These are phyloP conservation scores for Neonothopanus nambi DNA, from an alignment of 1,284 basidiomycete species.

Conservation along the genomic window DNA sequence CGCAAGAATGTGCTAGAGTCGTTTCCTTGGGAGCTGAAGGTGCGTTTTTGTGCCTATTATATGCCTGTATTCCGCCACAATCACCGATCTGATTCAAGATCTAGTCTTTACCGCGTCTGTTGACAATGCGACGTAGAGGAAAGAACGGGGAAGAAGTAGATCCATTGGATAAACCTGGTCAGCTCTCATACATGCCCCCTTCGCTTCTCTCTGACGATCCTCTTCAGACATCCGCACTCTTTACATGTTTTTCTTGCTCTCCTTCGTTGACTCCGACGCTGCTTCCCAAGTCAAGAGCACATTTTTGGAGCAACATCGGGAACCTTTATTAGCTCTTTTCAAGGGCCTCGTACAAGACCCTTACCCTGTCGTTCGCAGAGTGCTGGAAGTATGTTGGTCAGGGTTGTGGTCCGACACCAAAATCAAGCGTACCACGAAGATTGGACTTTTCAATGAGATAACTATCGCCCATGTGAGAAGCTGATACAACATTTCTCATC, in stretches of 20 bases:
- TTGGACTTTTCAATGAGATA: constrained; percentile 64
- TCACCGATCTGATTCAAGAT: constrained; percentile 9
- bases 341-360: constrained; percentile 67
- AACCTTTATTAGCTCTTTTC: constrained; percentile 63
- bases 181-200: constrained; percentile 17
- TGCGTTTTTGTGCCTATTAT: constrained; percentile 29
- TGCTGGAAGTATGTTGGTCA: constrained; percentile 68
- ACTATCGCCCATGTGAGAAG: constrained; percentile 60
- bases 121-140: constrained; percentile 66
- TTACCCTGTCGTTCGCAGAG: constrained; percentile 51
- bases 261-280: constrained; percentile 56
- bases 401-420: constrained; percentile 72
- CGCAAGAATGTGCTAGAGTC: constrained; percentile 58
- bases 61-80: neutral
- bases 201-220: neutral
- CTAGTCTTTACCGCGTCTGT: constrained; percentile 64
- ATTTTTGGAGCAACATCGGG: constrained; percentile 69
- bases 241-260: constrained; percentile 67
- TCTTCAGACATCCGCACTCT: constrained; percentile 71
- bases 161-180: constrained; percentile 57
- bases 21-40: constrained; percentile 79
- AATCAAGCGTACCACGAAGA: constrained; percentile 66
- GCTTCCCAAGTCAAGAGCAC: constrained; percentile 52
- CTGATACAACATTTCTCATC: neutral
- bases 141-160: constrained; percentile 46